These are phyloP conservation scores for Phialophora verrucosa DNA, from an alignment of 2,329 filamentous ascomycete species.

Conservation along the genomic window DNA sequence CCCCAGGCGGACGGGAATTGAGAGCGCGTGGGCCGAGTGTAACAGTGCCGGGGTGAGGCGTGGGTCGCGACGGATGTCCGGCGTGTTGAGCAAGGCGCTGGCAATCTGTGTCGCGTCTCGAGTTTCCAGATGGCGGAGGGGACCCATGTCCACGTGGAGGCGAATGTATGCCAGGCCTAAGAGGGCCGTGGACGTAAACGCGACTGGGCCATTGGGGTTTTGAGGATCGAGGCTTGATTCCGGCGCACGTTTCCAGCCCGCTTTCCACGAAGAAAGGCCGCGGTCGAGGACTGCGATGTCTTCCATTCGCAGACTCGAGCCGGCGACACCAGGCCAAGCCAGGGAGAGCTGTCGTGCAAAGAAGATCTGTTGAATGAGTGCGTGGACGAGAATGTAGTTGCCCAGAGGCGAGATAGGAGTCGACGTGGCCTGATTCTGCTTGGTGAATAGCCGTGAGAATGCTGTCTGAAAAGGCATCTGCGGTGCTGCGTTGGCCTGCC, in stretches of 20 bases:
- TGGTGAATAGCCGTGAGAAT: slow-evolving; percentile 52
- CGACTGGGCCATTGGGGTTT: slow-evolving; percentile 59
- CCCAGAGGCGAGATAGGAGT: slow-evolving; percentile 55
- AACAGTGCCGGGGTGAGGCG: slow-evolving; percentile 57
- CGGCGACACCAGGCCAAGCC: slow-evolving; percentile 51
- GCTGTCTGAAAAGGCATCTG: slow-evolving; percentile 51
- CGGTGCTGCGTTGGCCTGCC: slow-evolving; percentile 32
- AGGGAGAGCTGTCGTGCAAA: slow-evolving; percentile 57
- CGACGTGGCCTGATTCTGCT: slow-evolving; percentile 45
- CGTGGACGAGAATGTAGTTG: slow-evolving; percentile 61
- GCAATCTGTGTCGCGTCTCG: slow-evolving; percentile 56
- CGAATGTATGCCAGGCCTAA: slow-evolving; percentile 56
- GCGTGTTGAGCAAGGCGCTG: slow-evolving; percentile 51
- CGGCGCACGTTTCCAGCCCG: slow-evolving; percentile 58
- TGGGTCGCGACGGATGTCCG: slow-evolving; percentile 51
- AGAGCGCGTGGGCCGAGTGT: slow-evolving; percentile 61
- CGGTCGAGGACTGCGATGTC: slow-evolving; percentile 53
- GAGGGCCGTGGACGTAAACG: slow-evolving; percentile 58
- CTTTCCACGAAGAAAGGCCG: slow-evolving; percentile 59
- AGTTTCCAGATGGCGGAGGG: slow-evolving; percentile 54
- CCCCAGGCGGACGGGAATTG: slow-evolving; percentile 60
- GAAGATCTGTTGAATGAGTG: slow-evolving; percentile 61
- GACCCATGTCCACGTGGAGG: slow-evolving; percentile 55
- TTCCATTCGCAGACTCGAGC: slow-evolving; percentile 52
- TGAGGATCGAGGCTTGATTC: slow-evolving; percentile 62